Evolutionary conservation across 164 flowering plant species (phyloP), one percentile per base, ranked within the genome.

Genomic region (Paratinospora sagittata): DNA sequence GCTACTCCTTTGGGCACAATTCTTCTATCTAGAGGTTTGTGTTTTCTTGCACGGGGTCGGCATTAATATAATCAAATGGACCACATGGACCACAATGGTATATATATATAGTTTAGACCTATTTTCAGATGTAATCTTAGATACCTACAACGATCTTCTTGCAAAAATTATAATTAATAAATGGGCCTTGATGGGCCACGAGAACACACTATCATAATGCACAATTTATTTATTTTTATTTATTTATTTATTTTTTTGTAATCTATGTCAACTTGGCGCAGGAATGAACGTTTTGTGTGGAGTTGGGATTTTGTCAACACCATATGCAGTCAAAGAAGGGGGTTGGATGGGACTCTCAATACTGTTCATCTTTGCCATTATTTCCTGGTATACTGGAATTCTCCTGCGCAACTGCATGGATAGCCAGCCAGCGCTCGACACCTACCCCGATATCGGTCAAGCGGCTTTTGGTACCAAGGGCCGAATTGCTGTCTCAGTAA

Each of bases 381-480:
- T 96, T 58, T 89, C 99, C 2, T 93, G 81, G 78, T 96, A 93
- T 83, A 96, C 99, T 17, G 99, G 99, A 30, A 63, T 93, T 63
- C 95, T 96, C 23, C 74, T 96, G 74, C 86, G 99, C 19, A n/a
- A 67, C 66, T 96, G 99, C 84, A 78, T 96, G 71, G 98, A 96
- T 43, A 96, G 99, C 69, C 76, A 81, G 74, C 97, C 99, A 39
- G 99, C 90, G 17, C 89, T 96, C 4, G 90, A 93, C 77, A 96
- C 99, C 11, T 96, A 91, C 76, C 99, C 99, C 0, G 99, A 96
- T 75, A 93, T 96, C 75, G 99, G 99, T 63, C 96, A 91, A 75
- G 98, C 98, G 24, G 99, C 99, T n/a, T 96, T 93, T 74, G 99
- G 99, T 27, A 81, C 84, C 0, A 16, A 16, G 0, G 99, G 99